Conservation (phyloP, 352 stramenopile genomes). For the Elongisporangium prolatum region DNA sequence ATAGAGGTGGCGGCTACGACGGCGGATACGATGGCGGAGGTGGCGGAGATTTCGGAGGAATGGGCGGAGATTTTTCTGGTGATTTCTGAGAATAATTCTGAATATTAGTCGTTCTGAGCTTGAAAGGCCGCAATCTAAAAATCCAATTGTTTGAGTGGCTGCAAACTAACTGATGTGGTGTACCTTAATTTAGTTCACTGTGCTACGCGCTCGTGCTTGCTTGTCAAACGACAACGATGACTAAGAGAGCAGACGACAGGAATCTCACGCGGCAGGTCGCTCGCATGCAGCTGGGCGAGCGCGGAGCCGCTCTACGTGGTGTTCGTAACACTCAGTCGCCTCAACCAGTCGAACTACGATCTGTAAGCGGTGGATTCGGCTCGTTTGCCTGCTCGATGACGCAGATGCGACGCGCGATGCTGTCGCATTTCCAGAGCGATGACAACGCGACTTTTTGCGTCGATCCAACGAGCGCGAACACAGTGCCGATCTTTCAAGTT, state of each 20-base stretch:
- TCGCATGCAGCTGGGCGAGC: conserved; percentile 32
- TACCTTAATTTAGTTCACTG: background rate
- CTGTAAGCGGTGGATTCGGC: conserved; percentile 8
- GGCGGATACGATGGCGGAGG: background rate
- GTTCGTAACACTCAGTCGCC: conserved; percentile 14
- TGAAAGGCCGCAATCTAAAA: background rate
- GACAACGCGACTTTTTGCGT: conserved; percentile 6
- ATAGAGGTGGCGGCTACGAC: conserved; percentile 5
- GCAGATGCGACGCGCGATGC: conserved; percentile 18
- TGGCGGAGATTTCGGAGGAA: conserved; percentile 7
- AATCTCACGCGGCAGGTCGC: conserved; percentile 29
- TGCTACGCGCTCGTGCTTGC: background rate
- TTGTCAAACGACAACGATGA: background rate
- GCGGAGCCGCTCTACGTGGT: conserved; percentile 1
- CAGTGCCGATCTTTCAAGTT: conserved; percentile 48
- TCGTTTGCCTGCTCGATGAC: conserved; percentile 14
- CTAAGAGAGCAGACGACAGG: background rate
- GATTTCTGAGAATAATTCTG: conserved; percentile 38
- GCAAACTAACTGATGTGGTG: background rate
- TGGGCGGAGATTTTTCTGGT: conserved; percentile 33
- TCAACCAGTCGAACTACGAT: conserved; percentile 5
- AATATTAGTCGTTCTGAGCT: background rate
- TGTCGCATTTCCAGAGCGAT: conserved; percentile 29
- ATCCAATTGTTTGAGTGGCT: background rate
- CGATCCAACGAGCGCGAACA: conserved; percentile 9